Conservation (phyloP, 2,329 filamentous ascomycete genomes). For the Microascus cirrosus region DNA sequence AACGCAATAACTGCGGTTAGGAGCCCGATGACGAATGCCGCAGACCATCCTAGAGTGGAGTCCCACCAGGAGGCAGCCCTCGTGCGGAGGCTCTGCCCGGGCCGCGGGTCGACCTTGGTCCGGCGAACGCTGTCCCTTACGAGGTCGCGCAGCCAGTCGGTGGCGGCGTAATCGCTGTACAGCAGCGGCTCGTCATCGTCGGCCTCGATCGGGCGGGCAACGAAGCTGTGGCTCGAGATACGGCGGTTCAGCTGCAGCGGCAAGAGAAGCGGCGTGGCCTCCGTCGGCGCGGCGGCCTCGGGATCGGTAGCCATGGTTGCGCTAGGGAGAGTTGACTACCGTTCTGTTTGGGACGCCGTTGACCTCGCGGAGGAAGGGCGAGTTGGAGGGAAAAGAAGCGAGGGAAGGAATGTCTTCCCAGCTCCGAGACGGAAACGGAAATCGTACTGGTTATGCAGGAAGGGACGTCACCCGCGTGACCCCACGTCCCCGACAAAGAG, state of each 20-base stretch:
- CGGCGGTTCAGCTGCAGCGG: background rate
- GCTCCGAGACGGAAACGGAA: no score
- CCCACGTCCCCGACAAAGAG: no score
- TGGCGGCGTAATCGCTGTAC: conserved; percentile 51
- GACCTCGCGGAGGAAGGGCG: background rate
- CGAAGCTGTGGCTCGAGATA: background rate
- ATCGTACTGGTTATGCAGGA: no score
- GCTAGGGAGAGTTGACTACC: background rate
- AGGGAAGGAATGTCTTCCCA: background rate
- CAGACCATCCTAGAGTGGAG: conserved; percentile 42
- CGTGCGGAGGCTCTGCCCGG: background rate
- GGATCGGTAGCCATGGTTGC: background rate
- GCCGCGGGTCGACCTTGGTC: conserved; percentile 27
- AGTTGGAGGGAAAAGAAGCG: background rate
- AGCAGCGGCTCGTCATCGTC: conserved; percentile 39
- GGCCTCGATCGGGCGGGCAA: background rate
- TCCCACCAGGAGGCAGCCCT: conserved; percentile 25
- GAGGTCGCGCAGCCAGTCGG: conserved; percentile 51
- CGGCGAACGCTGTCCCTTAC: conserved; percentile 47
- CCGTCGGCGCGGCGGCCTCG: background rate
- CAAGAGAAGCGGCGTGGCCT: background rate
- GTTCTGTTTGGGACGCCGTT: background rate
- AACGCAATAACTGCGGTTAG: conserved; percentile 45
- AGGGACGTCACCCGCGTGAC: no score
- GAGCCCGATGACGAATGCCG: conserved; percentile 38